Base-by-base conservation (phyloP, 352 stramenopile genomes). In the Pilasporangium apinafurcum region DNA sequence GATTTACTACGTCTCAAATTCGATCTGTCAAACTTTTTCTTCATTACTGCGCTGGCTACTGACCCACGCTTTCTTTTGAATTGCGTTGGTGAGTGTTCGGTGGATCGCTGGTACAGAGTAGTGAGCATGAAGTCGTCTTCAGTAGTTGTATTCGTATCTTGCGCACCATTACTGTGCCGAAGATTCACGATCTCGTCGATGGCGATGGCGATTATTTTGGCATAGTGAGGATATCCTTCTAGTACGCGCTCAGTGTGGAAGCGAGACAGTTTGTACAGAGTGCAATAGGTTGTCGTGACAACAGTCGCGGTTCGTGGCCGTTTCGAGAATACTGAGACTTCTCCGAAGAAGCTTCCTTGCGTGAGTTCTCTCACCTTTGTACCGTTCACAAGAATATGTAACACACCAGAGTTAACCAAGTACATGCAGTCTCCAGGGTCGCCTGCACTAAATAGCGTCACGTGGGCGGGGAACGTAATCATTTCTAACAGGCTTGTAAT, bases 251-350 rank as follows among this genome's bases (percentile, higher is more conserved):
- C 72, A 6, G 68, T 73, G 37, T 85, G 61, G 48, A 85, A 85
- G 9, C 72, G 61, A 18, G 70, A 79, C 0, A 86, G 50, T 5
- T 60, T 66, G 49, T 84, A 86, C 8, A 86, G 55, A n/a, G 74
- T 83, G 49, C 62, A 81, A 34, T 83, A 86, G 1, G 74, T 76
- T 0, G 63, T 60, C 0, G 74, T 83, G 8, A 75, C 45, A 5
- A 86, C 72, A 1, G 68, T 70, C 17, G 76, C 76, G 0, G 76
- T 82, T 2, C 76, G 57, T 13, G 62, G 65, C 1, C 68, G 67
- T 37, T 78, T 67, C 0, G 76, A 83, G 34, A 88, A 88, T 8
- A 86, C 69, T 0, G 76, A 85, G 8, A 88, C 58, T 36, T 88
- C 76, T 1, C 76, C 72, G 44, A 88, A 86, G 44, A 88, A 86